A percentile compares a stretch with the other conserved stretches of the same genome.
These are phyloP conservation scores for Mycena venus DNA, from an alignment of 768 basidiomycete genomes.

Conservation along the genomic window DNA sequence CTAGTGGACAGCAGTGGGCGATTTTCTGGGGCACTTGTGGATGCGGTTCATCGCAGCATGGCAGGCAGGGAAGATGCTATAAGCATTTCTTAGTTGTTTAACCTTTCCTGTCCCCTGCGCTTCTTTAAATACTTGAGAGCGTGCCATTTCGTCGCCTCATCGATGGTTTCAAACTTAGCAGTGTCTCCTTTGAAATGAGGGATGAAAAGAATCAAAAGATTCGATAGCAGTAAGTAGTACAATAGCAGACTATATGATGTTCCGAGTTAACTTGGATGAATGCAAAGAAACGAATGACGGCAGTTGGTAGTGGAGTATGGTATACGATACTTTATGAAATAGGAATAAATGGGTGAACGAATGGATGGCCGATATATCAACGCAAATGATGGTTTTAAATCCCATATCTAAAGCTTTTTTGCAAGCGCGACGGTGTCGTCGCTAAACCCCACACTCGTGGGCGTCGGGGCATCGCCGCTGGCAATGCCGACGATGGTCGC, in stretches of 20 bases:
- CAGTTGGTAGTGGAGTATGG: constrained; percentile 18
- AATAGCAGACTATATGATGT: constrained; percentile 29
- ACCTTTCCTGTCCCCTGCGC: no score
- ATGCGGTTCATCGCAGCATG: no score
- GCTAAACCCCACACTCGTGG: constrained; percentile 54
- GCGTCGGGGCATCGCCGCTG: constrained; percentile 39
- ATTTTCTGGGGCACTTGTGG: no score
- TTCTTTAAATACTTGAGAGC: no score
- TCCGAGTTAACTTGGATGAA: background rate
- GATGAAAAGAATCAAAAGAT: background rate
- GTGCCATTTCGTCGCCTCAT: no score
- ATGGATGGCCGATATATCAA: background rate
- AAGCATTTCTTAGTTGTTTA: no score
- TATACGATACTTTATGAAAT: constrained; percentile 17
- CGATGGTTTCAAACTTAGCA: no score
- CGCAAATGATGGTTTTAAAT: background rate
- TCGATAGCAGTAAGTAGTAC: constrained; percentile 30
- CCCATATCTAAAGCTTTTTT: background rate
- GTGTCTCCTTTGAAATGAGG: no score
- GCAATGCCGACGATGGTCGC: constrained; percentile 52
- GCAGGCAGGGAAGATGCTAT: no score
- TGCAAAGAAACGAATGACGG: constrained; percentile 14
- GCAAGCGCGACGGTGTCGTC: constrained; percentile 49
- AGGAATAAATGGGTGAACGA: constrained; percentile 23
- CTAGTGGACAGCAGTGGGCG: no score